A percentile compares a stretch with the other conserved stretches of the same genome.
These are phyloP conservation scores for Tricholoma furcatifolium DNA, from an alignment of 768 basidiomycete species.

Conservation along the genomic window DNA sequence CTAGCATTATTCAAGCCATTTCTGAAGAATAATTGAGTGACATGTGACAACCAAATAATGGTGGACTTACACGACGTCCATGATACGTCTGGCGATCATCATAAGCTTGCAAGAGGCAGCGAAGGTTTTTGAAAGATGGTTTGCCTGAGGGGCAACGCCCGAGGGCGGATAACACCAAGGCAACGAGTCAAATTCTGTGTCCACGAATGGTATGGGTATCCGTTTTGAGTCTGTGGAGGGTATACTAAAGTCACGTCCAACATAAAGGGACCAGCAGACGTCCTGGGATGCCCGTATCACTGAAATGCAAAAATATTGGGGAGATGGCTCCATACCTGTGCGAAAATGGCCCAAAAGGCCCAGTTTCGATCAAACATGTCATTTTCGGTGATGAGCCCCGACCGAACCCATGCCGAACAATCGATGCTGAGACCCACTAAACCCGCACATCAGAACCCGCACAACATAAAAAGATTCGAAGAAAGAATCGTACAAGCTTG, in stretches of 20 bases:
- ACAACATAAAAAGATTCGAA: neutral
- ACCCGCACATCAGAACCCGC: neutral
- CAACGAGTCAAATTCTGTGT: constrained; percentile 47
- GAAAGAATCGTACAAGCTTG: constrained; percentile 49
- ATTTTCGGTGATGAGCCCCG: constrained; percentile 47
- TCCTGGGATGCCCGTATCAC: constrained; percentile 35
- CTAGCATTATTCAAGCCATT: constrained; percentile 42
- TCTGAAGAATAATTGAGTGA: constrained; percentile 21
- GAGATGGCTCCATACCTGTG: constrained; percentile 35
- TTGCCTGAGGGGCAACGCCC: constrained; percentile 39
- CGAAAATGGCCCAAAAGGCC: constrained; percentile 59
- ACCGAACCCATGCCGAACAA: constrained; percentile 55
- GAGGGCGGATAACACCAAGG: constrained; percentile 43
- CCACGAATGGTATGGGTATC: constrained; percentile 48
- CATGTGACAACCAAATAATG: neutral
- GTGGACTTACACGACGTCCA: constrained; percentile 53
- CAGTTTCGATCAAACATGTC: constrained; percentile 59
- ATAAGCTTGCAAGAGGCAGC: constrained; percentile 48
- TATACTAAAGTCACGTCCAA: constrained; percentile 60
- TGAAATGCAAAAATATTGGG: neutral
- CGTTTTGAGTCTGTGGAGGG: constrained; percentile 27
- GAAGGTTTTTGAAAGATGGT: constrained; percentile 45
- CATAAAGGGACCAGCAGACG: constrained; percentile 64
- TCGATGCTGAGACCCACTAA: constrained; percentile 58
- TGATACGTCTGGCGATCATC: constrained; percentile 47